Percentiles rank a stretch among this genome's conserved stretches.
Conservation (phyloP, 106 monocot genomes). For the Iris macrosiphon region DNA sequence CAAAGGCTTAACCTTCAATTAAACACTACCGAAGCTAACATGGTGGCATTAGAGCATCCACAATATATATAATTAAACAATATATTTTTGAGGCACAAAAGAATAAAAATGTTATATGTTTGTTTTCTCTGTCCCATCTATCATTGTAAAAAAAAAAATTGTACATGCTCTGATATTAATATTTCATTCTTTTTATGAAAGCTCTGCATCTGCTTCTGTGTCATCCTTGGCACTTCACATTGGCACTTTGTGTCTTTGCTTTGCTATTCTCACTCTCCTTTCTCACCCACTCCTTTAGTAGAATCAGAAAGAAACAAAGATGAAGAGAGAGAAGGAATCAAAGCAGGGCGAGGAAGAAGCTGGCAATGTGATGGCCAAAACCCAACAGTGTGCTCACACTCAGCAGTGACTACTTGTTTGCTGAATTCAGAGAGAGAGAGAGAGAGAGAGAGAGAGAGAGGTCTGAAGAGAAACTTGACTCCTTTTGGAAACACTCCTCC, state of each 20-base stretch:
- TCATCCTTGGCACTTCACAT: constrained; percentile 40
- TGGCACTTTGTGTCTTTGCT: constrained; percentile 29
- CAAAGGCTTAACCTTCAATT: too few relatives aligned
- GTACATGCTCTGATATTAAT: too few relatives aligned
- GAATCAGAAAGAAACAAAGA: neutral
- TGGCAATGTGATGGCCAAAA: constrained; percentile 2
- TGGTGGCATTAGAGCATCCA: too few relatives aligned
- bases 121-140: too few relatives aligned
- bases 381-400: too few relatives aligned
- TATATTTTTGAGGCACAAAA: too few relatives aligned
- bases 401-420: neutral
- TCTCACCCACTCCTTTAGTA: neutral
- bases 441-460: neutral
- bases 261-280: neutral
- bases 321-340: constrained; percentile 1
- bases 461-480: neutral
- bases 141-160: too few relatives aligned
- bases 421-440: neutral
- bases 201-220: constrained; percentile 17
- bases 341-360: constrained; percentile 8
- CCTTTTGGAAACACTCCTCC: neutral
- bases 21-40: too few relatives aligned
- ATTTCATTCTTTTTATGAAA: neutral
- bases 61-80: too few relatives aligned
- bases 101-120: too few relatives aligned